phyloP scores from a whole-genome alignment of 345 rosid species.

The Aquilaria yunnanensis region DNA sequence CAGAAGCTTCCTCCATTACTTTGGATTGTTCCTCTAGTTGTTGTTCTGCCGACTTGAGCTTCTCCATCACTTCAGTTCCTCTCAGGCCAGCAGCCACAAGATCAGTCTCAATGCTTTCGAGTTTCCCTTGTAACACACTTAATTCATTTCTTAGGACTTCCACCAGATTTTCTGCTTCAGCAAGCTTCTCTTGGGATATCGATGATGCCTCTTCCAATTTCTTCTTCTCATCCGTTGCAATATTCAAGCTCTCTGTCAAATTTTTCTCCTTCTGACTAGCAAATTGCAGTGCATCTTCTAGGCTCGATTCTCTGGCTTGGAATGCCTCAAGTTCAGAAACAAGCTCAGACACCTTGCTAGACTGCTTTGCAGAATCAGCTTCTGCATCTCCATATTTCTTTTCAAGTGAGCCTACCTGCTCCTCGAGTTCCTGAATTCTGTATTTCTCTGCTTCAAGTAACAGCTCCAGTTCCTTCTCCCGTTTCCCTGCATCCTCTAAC shows the following conservation, averaged over 20 bases:
- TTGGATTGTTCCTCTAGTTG: slow-evolving; percentile 49
- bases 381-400: slow-evolving; percentile 65
- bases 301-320: slow-evolving; percentile 60
- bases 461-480: slow-evolving; percentile 71
- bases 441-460: slow-evolving; percentile 84
- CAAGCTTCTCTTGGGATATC: slow-evolving; percentile 42
- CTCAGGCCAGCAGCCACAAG: slow-evolving; percentile 55
- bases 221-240: slow-evolving; percentile 59
- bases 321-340: slow-evolving; percentile 66
- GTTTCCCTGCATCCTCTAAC: slow-evolving; percentile 65
- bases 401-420: slow-evolving; percentile 57
- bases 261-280: slow-evolving; percentile 63
- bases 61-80: slow-evolving; percentile 57
- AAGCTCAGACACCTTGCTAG: slow-evolving; percentile 52
- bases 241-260: slow-evolving; percentile 44
- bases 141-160: slow-evolving; percentile 66
- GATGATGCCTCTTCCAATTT: slow-evolving; percentile 50
- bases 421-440: slow-evolving; percentile 92
- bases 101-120: slow-evolving; percentile 59
- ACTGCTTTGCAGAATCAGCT: slow-evolving; percentile 46
- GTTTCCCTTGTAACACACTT: slow-evolving; percentile 49
- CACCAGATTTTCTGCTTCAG: slow-evolving; percentile 64
- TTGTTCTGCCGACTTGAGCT: slow-evolving; percentile 76
- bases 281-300: slow-evolving; percentile 57
- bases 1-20: slow-evolving; percentile 48